Evolutionary conservation across 2,329 filamentous ascomycete species (phyloP), one percentile per base, ranked within the genome.

Genomic region (Fusarium cyanostomum): DNA sequence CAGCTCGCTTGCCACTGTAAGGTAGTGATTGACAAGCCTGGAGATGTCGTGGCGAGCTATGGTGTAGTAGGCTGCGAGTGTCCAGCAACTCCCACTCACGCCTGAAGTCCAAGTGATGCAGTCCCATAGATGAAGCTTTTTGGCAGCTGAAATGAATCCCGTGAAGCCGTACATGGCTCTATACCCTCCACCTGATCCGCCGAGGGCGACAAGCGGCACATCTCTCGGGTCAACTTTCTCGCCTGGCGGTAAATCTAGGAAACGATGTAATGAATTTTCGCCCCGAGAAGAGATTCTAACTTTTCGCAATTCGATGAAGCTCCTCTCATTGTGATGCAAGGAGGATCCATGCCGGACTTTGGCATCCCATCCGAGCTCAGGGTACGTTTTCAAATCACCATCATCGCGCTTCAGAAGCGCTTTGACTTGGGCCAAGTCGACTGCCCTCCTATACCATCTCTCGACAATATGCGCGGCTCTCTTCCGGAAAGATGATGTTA

Each of bases 31-130:
- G 0, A 55, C 53, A 3, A 71, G 15, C 8, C 34, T 52, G 2
- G 53, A 52, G 1, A 55, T 37, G 4, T 68, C 64, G 13, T 65
- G 64, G 0, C 66, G 46, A 0, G 68, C 68, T 2, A 71, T 64
- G 2, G 68, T 71, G 5, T 71, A 71, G 16, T 71, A 71, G 0
- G 64, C 64, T 1, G 61, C 66, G 1, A 71, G 11, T 0, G 68
- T 68, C 68, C 68, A 71, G 15, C 68, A 71, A 12, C 66, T 71
- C 2, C 68, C 68, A 4, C 68, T 71, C 0, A 71, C 68, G 1
- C 66, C 68, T 0, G 68, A 62, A 3, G 51, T 57, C 68, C 68
- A 71, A 0, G 59, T 68, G 0, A 69, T 61, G 3, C 68, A 71
- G 6, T 69, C 68, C 68, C 68, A 71, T 0, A 71, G 2, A 0